These are phyloP conservation scores for Brettanomyces nanus DNA, from an alignment of 805 yeast genomes.

Conservation along the genomic window DNA sequence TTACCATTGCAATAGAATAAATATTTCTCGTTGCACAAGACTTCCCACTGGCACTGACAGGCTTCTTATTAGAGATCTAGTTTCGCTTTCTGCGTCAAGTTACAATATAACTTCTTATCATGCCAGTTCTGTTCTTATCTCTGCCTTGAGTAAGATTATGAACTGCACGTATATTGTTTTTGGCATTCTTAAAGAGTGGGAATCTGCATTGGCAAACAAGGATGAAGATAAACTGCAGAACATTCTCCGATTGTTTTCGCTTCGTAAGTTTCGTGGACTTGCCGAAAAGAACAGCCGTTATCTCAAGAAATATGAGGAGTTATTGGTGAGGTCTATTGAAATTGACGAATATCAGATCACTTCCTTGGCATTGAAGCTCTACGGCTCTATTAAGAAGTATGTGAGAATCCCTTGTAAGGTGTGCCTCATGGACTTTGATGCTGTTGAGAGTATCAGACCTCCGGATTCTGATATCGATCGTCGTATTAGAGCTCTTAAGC, in stretches of 20 bases:
- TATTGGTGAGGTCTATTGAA: constrained; percentile 46
- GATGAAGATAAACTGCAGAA: constrained; percentile 55
- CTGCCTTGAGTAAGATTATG: constrained; percentile 61
- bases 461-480: constrained; percentile 45
- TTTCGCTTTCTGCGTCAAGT: constrained; percentile 55
- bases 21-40: constrained; percentile 65
- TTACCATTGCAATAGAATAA: constrained; percentile 67
- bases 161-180: constrained; percentile 46
- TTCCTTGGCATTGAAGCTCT: constrained; percentile 43
- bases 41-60: constrained; percentile 60
- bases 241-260: constrained; percentile 48
- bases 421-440: constrained; percentile 41
- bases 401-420: constrained; percentile 42
- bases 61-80: constrained; percentile 54
- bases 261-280: constrained; percentile 50
- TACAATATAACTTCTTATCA: constrained; percentile 62
- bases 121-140: constrained; percentile 61
- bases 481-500: constrained; percentile 49
- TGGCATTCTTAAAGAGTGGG: constrained; percentile 34
- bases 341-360: constrained; percentile 51
- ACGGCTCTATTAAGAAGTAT: constrained; percentile 31
- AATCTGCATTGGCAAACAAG: constrained; percentile 35
- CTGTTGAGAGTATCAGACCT: constrained; percentile 45
- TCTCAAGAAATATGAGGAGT: constrained; percentile 36
- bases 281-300: constrained; percentile 50